Base-by-base conservation (phyloP, 2,329 filamentous ascomycete genomes). In the Ceratocystis huliohia region DNA sequence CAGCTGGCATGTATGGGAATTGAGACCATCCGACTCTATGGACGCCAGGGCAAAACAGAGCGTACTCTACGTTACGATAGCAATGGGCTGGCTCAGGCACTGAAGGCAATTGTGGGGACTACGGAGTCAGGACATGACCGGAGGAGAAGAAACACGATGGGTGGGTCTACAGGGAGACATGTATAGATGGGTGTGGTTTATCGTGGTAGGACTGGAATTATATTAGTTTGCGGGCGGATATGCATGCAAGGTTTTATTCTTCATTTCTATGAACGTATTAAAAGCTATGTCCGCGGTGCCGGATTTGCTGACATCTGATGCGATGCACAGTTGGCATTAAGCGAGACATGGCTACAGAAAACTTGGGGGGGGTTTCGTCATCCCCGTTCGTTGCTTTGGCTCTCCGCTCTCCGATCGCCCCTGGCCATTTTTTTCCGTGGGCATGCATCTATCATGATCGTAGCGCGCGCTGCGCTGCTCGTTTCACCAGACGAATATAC, bases 11-110 rank as follows among this genome's bases (percentile, higher is more conserved):
- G 76, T 20, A 74, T 91, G 69, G 91, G 91, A 0, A 89, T 97
- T 50, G 87, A 91, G 71, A 85, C 86, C 17, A 82, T 95, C 15
- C 81, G 86, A 66, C 78, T 96, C 0, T 93, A 94, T 73, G 91
- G 91, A 1, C 82, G 87, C 45, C 84, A 79, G 61, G 78, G 74
- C 33, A 50, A 69, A 0, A 74, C 74, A 0, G 74, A 72, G 30
- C 81, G 80, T 50, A 53, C 67, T 2, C 57, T 80, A 80, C 79
- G 82, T 67, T 96, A 96, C 74, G 92, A 96, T 75, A 81, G 86
- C 65, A 86, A 82, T 65, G 91, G 85, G 0, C 75, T 96, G 69
- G 79, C 81, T 2, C 87, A 91, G 73, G 88, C 89, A 1, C 75
- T 96, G 53, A 88, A 91, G 75, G 85, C 86, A 0, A 87, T 95